Base-by-base conservation (phyloP, 1,284 basidiomycete species). In the Trichosporon asahii region DNA sequence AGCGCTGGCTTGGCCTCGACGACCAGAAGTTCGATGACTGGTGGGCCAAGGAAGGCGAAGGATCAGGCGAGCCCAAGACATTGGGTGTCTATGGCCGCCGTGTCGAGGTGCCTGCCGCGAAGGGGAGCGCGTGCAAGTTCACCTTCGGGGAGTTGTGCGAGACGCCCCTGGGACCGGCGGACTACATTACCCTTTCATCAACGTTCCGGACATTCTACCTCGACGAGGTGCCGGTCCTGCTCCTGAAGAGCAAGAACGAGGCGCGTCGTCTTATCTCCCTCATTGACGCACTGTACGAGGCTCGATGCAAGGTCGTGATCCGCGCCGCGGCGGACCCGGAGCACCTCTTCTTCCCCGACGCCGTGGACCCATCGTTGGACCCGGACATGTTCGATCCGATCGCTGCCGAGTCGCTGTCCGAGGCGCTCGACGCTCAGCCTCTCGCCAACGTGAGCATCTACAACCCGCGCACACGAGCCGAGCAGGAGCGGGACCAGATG, bases 231-330 rank as follows among this genome's bases (percentile, higher is more conserved):
- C 89, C 90, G 0, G 75, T 88, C 33, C 84, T 91, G 2, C 85
- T 85, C 14, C 81, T 90, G 2, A 76, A 76, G 46, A 73, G 80
- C 70, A 91, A 91, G 84, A 90, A 91, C 78, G 88, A 91, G 81
- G 90, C 90, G 2, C 82, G 89, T 12, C 84, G 90, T 2, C 87
- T 91, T 78, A 91, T 91, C 77, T 90, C 89, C 14, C 85, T 91
- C 66, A 87, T 91, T 53, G 90, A 91, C 75, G 89, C 90, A 0
- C 82, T 91, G 3, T 89, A 85, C 76, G 85, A 85, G 68, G 77
- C 82, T 3, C 78, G 81, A 8, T 85, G 84, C 71, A 80, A 84
- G 53, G 46, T 84, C 2, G 73, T 76, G 68, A 74, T 85, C 31
- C 75, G 86, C 4, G 88, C 88, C 3, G 86, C 87, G 64, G 81